Evolutionary conservation across 2,329 filamentous ascomycete species (phyloP), one percentile per base, ranked within the genome.

Genomic region (Stenocarpella maydis): DNA sequence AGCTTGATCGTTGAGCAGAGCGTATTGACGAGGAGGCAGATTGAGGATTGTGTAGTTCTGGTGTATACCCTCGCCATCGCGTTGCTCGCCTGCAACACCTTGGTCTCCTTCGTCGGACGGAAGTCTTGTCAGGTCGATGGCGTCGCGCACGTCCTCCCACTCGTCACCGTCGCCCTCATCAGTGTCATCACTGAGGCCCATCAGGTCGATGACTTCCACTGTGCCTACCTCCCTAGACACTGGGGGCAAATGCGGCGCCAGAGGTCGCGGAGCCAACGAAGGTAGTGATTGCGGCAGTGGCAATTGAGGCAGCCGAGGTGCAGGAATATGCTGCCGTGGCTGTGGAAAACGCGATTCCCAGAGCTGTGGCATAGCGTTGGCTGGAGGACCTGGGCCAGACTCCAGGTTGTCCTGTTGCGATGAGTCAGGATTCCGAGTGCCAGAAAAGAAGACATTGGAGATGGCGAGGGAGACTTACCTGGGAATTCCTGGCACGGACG

Each of bases 171-270:
- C 41, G 10, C 49, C 64, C 1, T 58, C 52, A 4, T 28, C 41
- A 9, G 26, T 49, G 7, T 58, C 52, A 4, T 28, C 41, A 9
- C 41, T 49, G 7, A 58, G 41, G 26, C 64, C 64, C 21, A 52
- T 67, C 14, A 67, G 64, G 15, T 67, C 64, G 24, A 67, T 67
- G 26, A 67, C 21, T n/a, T 67, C 64, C 4, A 12, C 28, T 4
- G 41, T 43, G 5, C 45, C 53, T 1, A 41, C 31, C 14, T 41
- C 31, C n/a, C 34, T 52, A 10, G 24, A 9, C n/a, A 21, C 28
- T 37, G 2, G 50, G 12, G 39, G 39, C 21, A 31, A 14, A 8
- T 31, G 50, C 17, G 34, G 39, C 21, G 19, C 14, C 5, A 15
- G 24, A 15, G 37, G 37, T 37, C 43, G 21, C 17, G 15, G 26